Evolutionary conservation across 352 stramenopile species (phyloP), one percentile per base, ranked within the genome.

Genomic region (Phytophthora sojae): DNA sequence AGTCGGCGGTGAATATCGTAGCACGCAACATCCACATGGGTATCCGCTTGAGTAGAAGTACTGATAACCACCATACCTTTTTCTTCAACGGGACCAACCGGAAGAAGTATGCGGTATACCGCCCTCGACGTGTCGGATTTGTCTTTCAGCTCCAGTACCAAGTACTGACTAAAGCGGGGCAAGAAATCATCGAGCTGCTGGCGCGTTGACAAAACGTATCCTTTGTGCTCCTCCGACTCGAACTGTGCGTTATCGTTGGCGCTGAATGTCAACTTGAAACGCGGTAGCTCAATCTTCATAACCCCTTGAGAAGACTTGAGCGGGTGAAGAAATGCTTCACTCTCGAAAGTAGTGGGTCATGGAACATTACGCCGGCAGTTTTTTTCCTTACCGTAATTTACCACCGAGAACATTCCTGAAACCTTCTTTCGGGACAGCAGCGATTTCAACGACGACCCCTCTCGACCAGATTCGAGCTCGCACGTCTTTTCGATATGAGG

Each of bases 131-230:
- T 70, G 15, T 80, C 66, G 1, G 35, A 55, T 6, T 51, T 29
- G 7, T 69, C 51, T 6, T 61, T 25, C 4, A 77, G 47, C 29
- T 62, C 26, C 2, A 89, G 44, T 0, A 86, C 50, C 1, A 89
- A 32, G 30, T 89, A 89, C 1, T 68, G 78, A 6, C 37, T 44
- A 14, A 89, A 88, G 4, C 74, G 65, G 8, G 69, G 67, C 4
- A 89, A 61, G 17, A 79, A 76, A 6, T 81, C 80, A 17, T 69
- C 65, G 4, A 89, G 76, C 26, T 86, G 78, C 61, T 90, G 81
- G 4, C 57, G 55, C 5, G 23, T 17, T 9, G 65, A 61, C 37
- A 92, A 67, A 0, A 75, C 7, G 17, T 83, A 90, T 0, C 81
- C 82, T 11, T 17, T 42, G 35, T 42, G 35, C 11, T 42, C 35